A percentile compares a stretch with the other conserved stretches of the same genome.
phyloP scores from a whole-genome alignment of 2,329 filamentous ascomycete species.

The Bipolaris zeicola region DNA sequence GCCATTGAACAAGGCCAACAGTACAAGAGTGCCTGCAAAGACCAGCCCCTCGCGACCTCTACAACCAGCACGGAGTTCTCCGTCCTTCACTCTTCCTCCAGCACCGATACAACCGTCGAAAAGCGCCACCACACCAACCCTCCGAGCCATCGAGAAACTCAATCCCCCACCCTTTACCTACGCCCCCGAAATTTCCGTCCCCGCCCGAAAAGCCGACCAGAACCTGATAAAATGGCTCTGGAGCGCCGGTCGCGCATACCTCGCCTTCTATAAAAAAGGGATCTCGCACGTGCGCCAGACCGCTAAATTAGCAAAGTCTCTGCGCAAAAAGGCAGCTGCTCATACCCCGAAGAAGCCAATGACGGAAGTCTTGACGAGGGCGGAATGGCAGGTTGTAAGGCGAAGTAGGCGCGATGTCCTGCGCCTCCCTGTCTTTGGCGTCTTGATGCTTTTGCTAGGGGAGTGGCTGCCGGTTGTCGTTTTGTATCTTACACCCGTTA shows the following conservation, averaged over 20 bases:
- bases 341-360: constrained; percentile 7
- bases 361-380: constrained; percentile 59
- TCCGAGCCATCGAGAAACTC: constrained; percentile 46
- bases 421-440: constrained; percentile 77
- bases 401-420: constrained; percentile 73
- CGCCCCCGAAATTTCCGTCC: constrained; percentile 70
- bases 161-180: constrained; percentile 78
- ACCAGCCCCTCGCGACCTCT: neutral
- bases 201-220: constrained; percentile 57
- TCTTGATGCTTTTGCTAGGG: constrained; percentile 78
- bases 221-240: constrained; percentile 61
- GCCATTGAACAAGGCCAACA: constrained; percentile 13
- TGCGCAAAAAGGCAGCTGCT: constrained; percentile 49
- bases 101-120: neutral
- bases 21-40: constrained; percentile 10
- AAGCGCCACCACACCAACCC: constrained; percentile 9
- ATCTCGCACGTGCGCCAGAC: constrained; percentile 77
- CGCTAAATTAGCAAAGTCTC: constrained; percentile 51
- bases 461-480: constrained; percentile 87
- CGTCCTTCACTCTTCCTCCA: constrained; percentile 3
- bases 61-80: neutral
- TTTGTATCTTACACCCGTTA: constrained; percentile 70
- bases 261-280: constrained; percentile 86
- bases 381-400: constrained; percentile 71
- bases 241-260: constrained; percentile 73